A percentile compares a stretch with the other conserved stretches of the same genome.
Evolutionary conservation across 306 rosid genomes (phyloP).

Genomic region (Mucuna pruriens): DNA sequence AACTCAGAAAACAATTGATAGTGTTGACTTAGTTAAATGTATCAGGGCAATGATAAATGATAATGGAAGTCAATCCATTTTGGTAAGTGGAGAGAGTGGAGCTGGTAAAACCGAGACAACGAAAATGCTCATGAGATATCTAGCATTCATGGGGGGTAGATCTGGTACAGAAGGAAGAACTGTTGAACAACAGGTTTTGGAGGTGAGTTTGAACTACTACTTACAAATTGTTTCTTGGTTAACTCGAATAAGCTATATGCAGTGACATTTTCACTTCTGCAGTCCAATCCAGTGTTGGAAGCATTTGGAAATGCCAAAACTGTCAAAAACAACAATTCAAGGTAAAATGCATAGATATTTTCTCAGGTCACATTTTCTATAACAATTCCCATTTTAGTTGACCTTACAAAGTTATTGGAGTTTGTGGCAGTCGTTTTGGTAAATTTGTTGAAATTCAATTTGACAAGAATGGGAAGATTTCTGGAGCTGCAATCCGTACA

Average conservation of each 20-base stretch:
- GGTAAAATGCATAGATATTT: constrained; percentile 50
- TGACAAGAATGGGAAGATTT: constrained; percentile 81
- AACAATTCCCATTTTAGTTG: constrained; percentile 26
- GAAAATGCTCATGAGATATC: constrained; percentile 88
- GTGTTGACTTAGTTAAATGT: constrained; percentile 27
- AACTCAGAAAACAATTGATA: background rate
- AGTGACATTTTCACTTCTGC: constrained; percentile 48
- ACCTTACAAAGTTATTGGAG: constrained; percentile 33
- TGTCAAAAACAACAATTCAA: constrained; percentile 87
- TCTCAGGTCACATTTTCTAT: background rate
- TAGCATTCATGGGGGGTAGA: constrained; percentile 91
- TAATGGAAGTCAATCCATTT: constrained; percentile 79
- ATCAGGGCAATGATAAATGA: constrained; percentile 87
- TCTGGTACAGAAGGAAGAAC: constrained; percentile 83
- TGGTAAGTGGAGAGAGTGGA: constrained; percentile 95
- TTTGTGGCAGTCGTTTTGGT: constrained; percentile 81
- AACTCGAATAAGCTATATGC: constrained; percentile 10
- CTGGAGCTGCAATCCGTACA: constrained; percentile 93
- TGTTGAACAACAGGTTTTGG: constrained; percentile 89
- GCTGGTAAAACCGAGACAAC: constrained; percentile 95
- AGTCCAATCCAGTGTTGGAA: constrained; percentile 94
- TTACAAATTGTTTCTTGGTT: background rate
- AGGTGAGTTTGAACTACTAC: constrained; percentile 60
- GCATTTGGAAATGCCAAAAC: constrained; percentile 95
- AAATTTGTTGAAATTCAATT: constrained; percentile 91